Evolutionary conservation across 192 early-diverging fungal genomes (phyloP), one percentile per base, ranked within the genome.

Genomic region (Coemansia sp.): DNA sequence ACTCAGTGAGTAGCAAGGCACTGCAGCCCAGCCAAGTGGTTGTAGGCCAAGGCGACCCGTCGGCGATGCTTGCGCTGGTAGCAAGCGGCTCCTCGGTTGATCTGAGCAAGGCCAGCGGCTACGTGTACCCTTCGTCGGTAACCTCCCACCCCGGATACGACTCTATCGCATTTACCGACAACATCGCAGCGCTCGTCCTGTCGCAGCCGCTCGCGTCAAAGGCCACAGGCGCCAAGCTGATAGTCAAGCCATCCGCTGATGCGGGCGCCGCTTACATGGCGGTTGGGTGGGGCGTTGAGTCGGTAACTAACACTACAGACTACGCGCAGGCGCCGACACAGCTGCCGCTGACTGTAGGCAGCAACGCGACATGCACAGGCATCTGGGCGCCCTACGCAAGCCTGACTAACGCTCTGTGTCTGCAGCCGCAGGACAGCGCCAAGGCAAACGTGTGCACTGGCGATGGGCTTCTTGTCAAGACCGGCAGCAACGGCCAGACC

Each of bases 391-490:
- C 78, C 3, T 81, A 81, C 35, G 59, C 65, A 23, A 71, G 65
- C 57, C 66, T 81, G 42, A 81, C 78, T 57, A 81, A 81, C 63
- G 72, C 78, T 9, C 66, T 81, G 66, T 81, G 78, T 56, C 66
- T 81, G 42, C 52, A 43, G 9, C 78, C 78, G 9, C 48, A 41
- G 36, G 69, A 74, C 66, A 40, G 59, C 49, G 52, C 66, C 54
- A 57, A 36, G 33, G 49, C 73, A 11, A 81, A 81, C 40, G 73
- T 81, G 54, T 81, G 78, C 66, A 52, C 45, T 19, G 73, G 66
- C 50, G 70, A 75, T 43, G 72, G 73, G 25, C 61, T 81, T 52
- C 70, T 81, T 43, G 56, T 72, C 62, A 74, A 81, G 63, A 45
- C 63, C 9, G 72, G 69, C 11, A 52, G 43, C 41, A 54, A 58